Conservation (phyloP, 148 eudicot species). For the Gaultheria prostrata region DNA sequence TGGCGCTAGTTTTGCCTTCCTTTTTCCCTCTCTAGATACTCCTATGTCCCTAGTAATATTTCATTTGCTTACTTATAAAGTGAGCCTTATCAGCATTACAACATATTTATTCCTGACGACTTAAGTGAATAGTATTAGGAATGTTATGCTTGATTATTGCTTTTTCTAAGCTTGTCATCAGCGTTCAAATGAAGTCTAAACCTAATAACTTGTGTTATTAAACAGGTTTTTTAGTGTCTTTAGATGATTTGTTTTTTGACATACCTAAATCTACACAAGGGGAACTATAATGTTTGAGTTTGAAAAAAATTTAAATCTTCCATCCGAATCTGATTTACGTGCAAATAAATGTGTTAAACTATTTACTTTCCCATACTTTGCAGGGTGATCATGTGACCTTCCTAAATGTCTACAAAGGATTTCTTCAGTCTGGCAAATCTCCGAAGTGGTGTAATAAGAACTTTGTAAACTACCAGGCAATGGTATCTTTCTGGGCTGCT, state of each 20-base stretch:
- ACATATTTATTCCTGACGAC: not conserved
- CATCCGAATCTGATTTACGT: not conserved
- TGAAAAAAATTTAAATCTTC: not conserved
- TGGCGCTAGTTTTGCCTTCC: not conserved
- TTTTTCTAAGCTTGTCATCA: not conserved
- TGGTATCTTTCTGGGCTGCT: conserved; percentile 40
- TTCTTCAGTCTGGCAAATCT: conserved; percentile 78
- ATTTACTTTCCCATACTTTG: conserved; percentile 17
- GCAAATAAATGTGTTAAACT: conserved; percentile 3
- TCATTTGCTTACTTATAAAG: not conserved
- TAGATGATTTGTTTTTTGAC: not conserved
- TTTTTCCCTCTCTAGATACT: not conserved
- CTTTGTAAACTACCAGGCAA: conserved; percentile 89
- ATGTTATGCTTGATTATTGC: not conserved
- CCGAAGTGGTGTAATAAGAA: conserved; percentile 95
- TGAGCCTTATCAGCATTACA: not conserved
- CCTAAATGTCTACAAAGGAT: conserved; percentile 92
- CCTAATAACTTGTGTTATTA: not conserved
- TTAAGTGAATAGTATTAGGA: not conserved
- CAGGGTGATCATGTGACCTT: conserved; percentile 99
- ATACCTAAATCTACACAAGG: not conserved
- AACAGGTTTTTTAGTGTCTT: not conserved
- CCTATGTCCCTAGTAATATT: not conserved
- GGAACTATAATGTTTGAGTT: not conserved
- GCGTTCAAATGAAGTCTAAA: not conserved